A percentile compares a stretch with the other conserved stretches of the same genome.
phyloP scores from a whole-genome alignment of 1,284 basidiomycete genomes.

The Rhodotorula sp. region DNA sequence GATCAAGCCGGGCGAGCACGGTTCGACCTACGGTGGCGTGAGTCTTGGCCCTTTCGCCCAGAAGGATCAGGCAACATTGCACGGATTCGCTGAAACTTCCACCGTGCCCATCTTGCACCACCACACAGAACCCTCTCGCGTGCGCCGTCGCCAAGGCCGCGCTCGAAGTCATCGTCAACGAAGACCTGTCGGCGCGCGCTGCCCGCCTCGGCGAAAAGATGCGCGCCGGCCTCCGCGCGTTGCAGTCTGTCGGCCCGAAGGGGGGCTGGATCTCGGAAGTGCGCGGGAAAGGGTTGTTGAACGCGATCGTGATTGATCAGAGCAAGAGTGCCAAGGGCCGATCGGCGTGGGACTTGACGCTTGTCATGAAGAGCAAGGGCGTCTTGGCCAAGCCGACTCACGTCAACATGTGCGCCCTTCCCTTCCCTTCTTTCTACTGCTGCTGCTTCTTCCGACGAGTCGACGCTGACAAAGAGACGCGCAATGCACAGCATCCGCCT shows the following conservation, averaged over 20 bases:
- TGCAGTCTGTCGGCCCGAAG: slow-evolving; percentile 33
- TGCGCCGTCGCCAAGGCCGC: slow-evolving; percentile 93
- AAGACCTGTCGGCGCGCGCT: slow-evolving; percentile 77
- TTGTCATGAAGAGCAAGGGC: slow-evolving; percentile 79
- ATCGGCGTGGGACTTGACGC: slow-evolving; percentile 92
- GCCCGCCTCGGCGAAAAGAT: slow-evolving; percentile 75
- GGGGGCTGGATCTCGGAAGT: slow-evolving; percentile 44
- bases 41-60: no score
- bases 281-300: slow-evolving; percentile 68
- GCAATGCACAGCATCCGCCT: slow-evolving; percentile 73
- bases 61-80: no score
- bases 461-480: not conserved
- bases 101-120: no score
- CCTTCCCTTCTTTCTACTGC: slow-evolving; percentile 17
- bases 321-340: slow-evolving; percentile 68
- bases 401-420: slow-evolving; percentile 70
- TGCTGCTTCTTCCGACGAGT: not conserved
- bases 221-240: slow-evolving; percentile 62
- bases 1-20: slow-evolving; percentile 92
- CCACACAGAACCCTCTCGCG: slow-evolving; percentile 92
- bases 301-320: slow-evolving; percentile 93
- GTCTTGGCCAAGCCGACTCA: slow-evolving; percentile 95
- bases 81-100: no score
- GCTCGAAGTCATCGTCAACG: slow-evolving; percentile 80
- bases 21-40: slow-evolving; percentile 53